Evolutionary conservation across 2,329 filamentous ascomycete species (phyloP), one percentile per base, ranked within the genome.

Genomic region (Pseudogymnoascus sp.): DNA sequence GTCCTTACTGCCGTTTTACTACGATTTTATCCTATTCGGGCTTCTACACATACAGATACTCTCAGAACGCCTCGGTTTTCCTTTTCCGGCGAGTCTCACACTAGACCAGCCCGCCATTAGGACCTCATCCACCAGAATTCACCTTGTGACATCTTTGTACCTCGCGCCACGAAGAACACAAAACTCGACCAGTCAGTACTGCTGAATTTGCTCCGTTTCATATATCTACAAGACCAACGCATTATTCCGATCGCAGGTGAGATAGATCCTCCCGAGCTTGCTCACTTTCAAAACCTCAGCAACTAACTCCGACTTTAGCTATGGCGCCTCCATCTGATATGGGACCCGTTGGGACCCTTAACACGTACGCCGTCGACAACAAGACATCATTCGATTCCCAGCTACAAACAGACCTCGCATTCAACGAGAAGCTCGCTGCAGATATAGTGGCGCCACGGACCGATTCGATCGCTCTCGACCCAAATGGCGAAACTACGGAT

Each of bases 81-180:
- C 29, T 54, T 54, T 54, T 54, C 47, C 29, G 47, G 47, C 47
- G 47, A 33, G 29, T 54, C 15, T 21, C n/a, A 54, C 47, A 54
- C 47, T 33, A 54, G 47, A 54, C 17, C 13, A 29, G 41, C 41
- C 24, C 21, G 24, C 21, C 24, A 29, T 26, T 13, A 29, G 41
- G 2, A 17, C 47, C 47, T 54, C 47, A 47, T 29, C 41, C 47
- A 54, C 47, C 47, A 33, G 47, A 54, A 54, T 33, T 21, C 15
- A 33, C 15, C 47, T 29, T 21, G 47, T 54, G 47, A 54, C 47
- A 54, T 29, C 47, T 54, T 54, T 54, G 47, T 54, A 33, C 47
- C n/a, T 54, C 29, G 47, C 29, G 29, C 47, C 47, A 54, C 47
- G 29, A 35, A 54, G 47, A 26, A 54, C 29, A 54, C 47, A 35